Percentiles rank a stretch among this genome's conserved stretches.
Evolutionary conservation across 1,284 basidiomycete species (phyloP).

Genomic region (Pyrrhoderma lamaoense): DNA sequence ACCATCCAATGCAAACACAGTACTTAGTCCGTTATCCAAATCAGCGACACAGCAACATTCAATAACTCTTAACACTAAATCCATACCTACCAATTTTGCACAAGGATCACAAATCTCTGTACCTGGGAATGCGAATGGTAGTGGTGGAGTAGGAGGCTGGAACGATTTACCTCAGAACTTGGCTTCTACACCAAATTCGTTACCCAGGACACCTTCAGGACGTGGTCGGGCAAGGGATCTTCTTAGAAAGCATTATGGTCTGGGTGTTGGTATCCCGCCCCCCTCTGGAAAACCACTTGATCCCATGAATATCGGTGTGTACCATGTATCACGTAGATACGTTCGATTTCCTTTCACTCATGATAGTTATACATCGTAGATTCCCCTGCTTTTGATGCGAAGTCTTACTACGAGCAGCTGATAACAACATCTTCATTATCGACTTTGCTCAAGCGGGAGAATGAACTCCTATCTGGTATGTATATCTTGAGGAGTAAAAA

Average conservation of each 20-base stretch:
- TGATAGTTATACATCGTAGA: conserved; percentile 35
- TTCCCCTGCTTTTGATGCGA: conserved; percentile 74
- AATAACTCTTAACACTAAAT: conserved; percentile 1
- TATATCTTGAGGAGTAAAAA: background rate
- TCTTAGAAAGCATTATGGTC: conserved; percentile 76
- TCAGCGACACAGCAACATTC: too few species aligned
- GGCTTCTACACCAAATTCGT: too few species aligned
- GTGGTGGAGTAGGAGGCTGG: background rate
- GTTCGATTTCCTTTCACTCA: background rate
- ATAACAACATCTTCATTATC: conserved; percentile 73
- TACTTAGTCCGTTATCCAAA: too few species aligned
- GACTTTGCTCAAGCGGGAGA: conserved; percentile 66
- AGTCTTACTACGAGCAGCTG: conserved; percentile 75
- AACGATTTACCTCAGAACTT: background rate
- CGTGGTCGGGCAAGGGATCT: conserved; percentile 64
- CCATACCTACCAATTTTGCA: background rate
- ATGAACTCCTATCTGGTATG: conserved; percentile 63
- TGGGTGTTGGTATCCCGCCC: conserved; percentile 63
- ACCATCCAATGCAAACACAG: conserved; percentile 2
- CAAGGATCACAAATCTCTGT: background rate
- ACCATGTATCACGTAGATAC: background rate
- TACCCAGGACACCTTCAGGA: too few species aligned
- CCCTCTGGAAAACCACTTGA: conserved; percentile 45
- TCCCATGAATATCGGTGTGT: conserved; percentile 71
- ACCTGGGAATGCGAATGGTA: background rate